phyloP scores from a whole-genome alignment of 2,329 filamentous ascomycete species.

The Paraphoma chrysanthemicola region DNA sequence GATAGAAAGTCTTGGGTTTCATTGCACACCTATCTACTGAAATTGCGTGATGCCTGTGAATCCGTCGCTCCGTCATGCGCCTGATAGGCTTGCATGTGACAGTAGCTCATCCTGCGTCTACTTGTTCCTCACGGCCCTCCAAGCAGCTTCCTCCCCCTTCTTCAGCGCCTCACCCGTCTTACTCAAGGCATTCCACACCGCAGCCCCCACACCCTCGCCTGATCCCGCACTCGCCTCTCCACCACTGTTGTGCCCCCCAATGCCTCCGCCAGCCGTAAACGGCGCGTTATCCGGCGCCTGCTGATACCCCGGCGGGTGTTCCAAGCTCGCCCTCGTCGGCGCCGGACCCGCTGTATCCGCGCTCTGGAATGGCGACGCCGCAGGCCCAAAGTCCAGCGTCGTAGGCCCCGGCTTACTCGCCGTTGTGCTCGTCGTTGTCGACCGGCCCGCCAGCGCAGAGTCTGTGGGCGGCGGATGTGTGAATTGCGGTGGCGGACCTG shows the following conservation, averaged over 20 bases:
- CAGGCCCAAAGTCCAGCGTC: slow-evolving; percentile 48
- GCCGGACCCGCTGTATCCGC: slow-evolving; percentile 27
- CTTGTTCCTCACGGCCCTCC: slow-evolving; percentile 42
- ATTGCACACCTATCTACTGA: slow-evolving; percentile 6
- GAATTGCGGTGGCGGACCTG: slow-evolving; percentile 48
- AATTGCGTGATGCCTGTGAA: slow-evolving; percentile 14
- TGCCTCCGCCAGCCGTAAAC: slow-evolving; percentile 50
- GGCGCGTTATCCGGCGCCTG: slow-evolving; percentile 52
- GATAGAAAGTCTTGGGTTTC: slow-evolving; percentile 47
- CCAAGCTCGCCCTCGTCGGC: slow-evolving; percentile 31
- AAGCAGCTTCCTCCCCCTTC: slow-evolving; percentile 45
- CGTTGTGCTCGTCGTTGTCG: slow-evolving; percentile 40
- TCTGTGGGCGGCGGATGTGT: slow-evolving; percentile 47
- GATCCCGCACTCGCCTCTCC: slow-evolving; percentile 16
- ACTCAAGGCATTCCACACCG: slow-evolving; percentile 43
- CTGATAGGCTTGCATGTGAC: background rate
- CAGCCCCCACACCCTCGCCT: slow-evolving; percentile 35
- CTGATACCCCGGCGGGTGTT: slow-evolving; percentile 57
- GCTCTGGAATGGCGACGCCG: slow-evolving; percentile 33
- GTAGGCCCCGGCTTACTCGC: slow-evolving; percentile 43
- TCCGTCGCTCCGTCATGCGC: background rate
- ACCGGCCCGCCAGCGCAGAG: slow-evolving; percentile 48
- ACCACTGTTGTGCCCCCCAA: slow-evolving; percentile 35
- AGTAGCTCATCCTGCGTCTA: slow-evolving; percentile 4
- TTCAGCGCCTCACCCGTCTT: slow-evolving; percentile 46